Conservation (phyloP, 2,329 filamentous ascomycete species). For the Hymenoscyphus repandus region DNA sequence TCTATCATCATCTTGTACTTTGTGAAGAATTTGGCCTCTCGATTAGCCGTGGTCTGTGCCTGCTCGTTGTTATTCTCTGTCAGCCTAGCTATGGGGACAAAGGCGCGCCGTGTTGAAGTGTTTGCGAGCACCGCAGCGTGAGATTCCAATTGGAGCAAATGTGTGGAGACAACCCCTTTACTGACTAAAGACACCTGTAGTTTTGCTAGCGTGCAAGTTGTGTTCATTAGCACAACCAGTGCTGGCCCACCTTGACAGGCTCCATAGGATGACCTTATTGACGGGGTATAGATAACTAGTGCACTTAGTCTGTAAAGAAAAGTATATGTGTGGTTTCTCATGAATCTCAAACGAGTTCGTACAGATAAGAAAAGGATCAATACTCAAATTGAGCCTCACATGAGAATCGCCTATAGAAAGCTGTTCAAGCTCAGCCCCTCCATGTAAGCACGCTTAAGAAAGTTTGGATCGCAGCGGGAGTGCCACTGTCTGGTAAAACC, state of each 20-base stretch:
- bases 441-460: no score
- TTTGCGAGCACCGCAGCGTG: conserved; percentile 29
- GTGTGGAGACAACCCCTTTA: not conserved
- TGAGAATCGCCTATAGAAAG: no score
- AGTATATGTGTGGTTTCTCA: no score
- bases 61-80: conserved; percentile 28
- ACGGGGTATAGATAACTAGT: no score
- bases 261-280: no score
- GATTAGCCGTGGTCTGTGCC: conserved; percentile 24
- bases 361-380: no score
- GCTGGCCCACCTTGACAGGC: not conserved
- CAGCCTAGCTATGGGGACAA: conserved; percentile 25
- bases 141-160: conserved; percentile 8
- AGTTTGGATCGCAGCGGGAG: no score
- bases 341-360: no score
- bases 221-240: conserved; percentile 5
- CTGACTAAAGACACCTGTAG: not conserved
- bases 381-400: no score
- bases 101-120: conserved; percentile 27
- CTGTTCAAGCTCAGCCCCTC: no score
- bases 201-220: conserved; percentile 12
- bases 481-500: no score
- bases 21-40: conserved; percentile 11
- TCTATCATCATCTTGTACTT: conserved; percentile 22
- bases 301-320: no score